Percentiles rank a stretch among this genome's conserved stretches.
Evolutionary conservation across 257 asterid species (phyloP).

Genomic region (Petrea volubilis): DNA sequence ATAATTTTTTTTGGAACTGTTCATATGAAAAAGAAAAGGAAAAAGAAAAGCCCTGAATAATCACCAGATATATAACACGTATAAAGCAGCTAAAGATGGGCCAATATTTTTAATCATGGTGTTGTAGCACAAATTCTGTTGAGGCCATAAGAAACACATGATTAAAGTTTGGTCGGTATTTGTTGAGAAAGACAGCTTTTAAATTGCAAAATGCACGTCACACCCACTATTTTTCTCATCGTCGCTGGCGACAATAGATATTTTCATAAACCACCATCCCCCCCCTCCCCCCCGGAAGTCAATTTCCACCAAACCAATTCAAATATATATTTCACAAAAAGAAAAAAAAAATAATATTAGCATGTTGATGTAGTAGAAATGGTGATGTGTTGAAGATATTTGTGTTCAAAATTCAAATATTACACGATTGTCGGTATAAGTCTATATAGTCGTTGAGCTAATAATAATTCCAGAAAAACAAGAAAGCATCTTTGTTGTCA

Average conservation of each 20-base stretch:
- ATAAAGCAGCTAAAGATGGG: no score
- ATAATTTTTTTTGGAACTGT: no score
- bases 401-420: slow-evolving; percentile 13
- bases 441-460: slow-evolving; percentile 18
- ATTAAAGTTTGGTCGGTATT: slow-evolving; percentile 20
- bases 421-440: slow-evolving; percentile 5
- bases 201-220: not conserved
- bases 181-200: slow-evolving; percentile 22
- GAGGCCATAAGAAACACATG: slow-evolving; percentile 8
- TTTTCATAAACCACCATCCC: no score
- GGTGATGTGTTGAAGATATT: not conserved
- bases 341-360: not conserved
- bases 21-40: no score
- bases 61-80: not conserved
- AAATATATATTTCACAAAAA: no score
- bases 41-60: no score
- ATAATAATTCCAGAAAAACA: not conserved
- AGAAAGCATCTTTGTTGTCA: slow-evolving; percentile 21
- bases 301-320: no score
- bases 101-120: not conserved
- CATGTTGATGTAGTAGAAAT: not conserved
- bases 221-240: not conserved
- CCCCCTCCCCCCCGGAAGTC: no score
- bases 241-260: no score
- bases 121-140: slow-evolving; percentile 12